Evolutionary conservation across 257 asterid genomes (phyloP).

Genomic region (Perilla frutescens): DNA sequence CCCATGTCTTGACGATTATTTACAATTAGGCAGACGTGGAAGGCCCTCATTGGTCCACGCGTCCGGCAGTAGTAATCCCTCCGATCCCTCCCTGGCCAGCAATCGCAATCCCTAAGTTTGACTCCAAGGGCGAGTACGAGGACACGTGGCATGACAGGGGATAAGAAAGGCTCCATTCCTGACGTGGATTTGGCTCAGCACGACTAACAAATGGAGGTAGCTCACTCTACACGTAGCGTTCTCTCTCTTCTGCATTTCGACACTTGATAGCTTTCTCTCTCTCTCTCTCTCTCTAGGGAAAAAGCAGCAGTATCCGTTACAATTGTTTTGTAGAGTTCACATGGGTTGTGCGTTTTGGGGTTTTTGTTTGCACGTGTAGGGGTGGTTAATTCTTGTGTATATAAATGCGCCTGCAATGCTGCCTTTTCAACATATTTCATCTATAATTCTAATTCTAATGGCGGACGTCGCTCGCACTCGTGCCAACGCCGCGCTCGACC

Average conservation of each 20-base stretch:
- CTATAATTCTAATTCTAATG: slow-evolving; percentile 1
- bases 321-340: slow-evolving; percentile 18
- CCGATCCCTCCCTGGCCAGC: too few relatives aligned
- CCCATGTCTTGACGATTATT: too few relatives aligned
- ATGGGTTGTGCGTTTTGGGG: slow-evolving; percentile 30
- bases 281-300: slow-evolving; percentile 22
- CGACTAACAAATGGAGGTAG: slow-evolving; percentile 25
- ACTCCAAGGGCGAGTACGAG: too few relatives aligned
- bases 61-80: too few relatives aligned
- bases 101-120: too few relatives aligned
- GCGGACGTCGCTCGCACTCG: slow-evolving; percentile 25
- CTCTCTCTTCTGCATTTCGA: background rate
- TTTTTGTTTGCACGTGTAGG: slow-evolving; percentile 30
- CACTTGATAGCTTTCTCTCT: slow-evolving; percentile 26
- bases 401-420: background rate
- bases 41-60: too few relatives aligned
- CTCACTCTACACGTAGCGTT: slow-evolving; percentile 37
- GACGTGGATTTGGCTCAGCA: slow-evolving; percentile 18
- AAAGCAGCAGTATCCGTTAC: slow-evolving; percentile 2
- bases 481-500: background rate
- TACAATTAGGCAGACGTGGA: too few relatives aligned
- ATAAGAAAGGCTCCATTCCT: background rate
- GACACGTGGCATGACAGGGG: slow-evolving; percentile 32
- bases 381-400: background rate
- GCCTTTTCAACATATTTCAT: background rate